Base-by-base conservation (phyloP, 169 alveolate genomes). In the Cryptosporidium meleagridis region DNA sequence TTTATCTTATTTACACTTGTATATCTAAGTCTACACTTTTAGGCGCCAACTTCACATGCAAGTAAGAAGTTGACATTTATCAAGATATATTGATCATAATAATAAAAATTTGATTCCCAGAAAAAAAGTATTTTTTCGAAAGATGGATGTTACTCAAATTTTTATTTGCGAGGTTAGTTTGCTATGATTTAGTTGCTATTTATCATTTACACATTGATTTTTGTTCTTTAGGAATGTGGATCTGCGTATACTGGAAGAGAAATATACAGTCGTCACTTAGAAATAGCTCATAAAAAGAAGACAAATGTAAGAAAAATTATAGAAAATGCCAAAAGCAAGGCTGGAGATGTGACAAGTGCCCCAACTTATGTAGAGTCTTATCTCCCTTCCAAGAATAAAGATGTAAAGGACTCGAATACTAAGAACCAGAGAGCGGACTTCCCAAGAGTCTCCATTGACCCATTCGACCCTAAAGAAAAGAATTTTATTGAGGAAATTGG, bases 81-180 rank as follows among this genome's bases (percentile, higher is more conserved):
- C 10, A 26, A 69, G 45, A 37, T 69, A 44, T 39, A 35, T 3
- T 59, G 55, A 39, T 16, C 23, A 59, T 55, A 23, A 23, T 31
- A 8, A 59, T 16, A 37, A 75, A 35, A 75, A 35, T 53, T 21
- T 2, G 12, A 29, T 45, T 41, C 58, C 2, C 33, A 61, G 2
- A 18, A 8, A 33, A 26, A 58, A 16, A 10, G 37, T 65, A 12
- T 6, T 70, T 44, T 70, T 69, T 39, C 14, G 14, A n/a, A 73
- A 73, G 39, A 73, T 73, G 86, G 86, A 73, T 58, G 86, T 73
- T 33, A 55, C 71, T 62, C 72, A 80, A 37, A 80, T 80, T 80
- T 59, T 62, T 39, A 69, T 80, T 80, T 80, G 89, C 18, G 89
- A 80, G 89, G 89, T 80, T 44, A 80, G 89, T 80, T 26, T 41